phyloP scores from a whole-genome alignment of 225 moss, liverwort and hornwort species.

The Pseudoscleropodium purum region DNA sequence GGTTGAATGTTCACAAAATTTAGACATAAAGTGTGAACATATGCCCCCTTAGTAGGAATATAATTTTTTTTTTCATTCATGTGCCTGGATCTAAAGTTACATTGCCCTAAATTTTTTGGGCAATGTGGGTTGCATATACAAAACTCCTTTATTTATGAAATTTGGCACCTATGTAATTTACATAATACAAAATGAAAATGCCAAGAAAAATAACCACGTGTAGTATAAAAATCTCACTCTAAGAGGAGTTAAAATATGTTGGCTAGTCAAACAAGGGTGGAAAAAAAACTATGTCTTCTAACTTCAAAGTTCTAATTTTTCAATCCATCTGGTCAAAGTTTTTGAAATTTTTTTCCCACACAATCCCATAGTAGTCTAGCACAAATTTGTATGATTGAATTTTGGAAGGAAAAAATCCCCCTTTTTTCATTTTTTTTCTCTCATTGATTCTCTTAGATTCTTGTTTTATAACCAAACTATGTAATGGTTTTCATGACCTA shows the following conservation, averaged over 20 bases:
- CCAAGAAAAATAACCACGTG: no score
- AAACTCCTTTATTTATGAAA: neutral
- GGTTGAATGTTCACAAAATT: neutral
- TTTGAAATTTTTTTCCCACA: neutral
- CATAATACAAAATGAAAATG: no score
- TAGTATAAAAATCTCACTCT: neutral
- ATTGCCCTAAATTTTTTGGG: accelerated
- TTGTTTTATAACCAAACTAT: neutral
- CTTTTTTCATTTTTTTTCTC: no score
- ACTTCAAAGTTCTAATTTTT: neutral
- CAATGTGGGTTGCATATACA: no score
- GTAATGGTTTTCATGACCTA: accelerated
- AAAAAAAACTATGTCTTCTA: no score
- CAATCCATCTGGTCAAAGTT: accelerated
- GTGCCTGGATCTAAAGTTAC: accelerated
- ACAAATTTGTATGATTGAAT: neutral
- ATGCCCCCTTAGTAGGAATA: neutral
- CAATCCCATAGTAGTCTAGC: neutral
- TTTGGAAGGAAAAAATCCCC: no score
- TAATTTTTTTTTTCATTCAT: neutral
- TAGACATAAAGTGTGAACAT: neutral
- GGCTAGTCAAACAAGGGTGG: accelerated
- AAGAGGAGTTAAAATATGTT: no score
- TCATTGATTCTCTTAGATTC: neutral
- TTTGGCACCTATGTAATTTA: no score